Evolutionary conservation across 2,329 filamentous ascomycete species (phyloP).

Genomic region (Cordyceps javanica): DNA sequence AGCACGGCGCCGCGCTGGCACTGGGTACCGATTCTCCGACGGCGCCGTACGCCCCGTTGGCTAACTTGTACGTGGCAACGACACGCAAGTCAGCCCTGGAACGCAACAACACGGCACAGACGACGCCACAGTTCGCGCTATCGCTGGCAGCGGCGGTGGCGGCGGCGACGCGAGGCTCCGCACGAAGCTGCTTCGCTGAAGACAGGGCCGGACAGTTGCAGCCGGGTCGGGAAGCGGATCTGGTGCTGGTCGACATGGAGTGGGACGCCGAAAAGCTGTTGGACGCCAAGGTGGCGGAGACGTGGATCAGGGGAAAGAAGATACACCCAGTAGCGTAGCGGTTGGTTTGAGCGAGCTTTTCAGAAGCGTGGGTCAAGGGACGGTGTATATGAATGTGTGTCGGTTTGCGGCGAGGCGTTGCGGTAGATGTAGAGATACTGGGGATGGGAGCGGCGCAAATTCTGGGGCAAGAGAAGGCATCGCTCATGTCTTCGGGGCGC

Average conservation of each 20-base stretch:
- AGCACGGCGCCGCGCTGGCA: conserved; percentile 47
- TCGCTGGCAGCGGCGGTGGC: conserved; percentile 42
- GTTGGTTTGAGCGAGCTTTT: neutral
- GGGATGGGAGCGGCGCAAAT: too few species aligned
- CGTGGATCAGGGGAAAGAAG: conserved; percentile 44
- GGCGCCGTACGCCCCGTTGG: conserved; percentile 47
- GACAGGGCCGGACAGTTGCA: conserved; percentile 41
- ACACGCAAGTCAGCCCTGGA: conserved; percentile 45
- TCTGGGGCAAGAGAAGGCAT: too few species aligned
- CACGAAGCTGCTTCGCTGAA: conserved; percentile 49
- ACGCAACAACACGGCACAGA: conserved; percentile 24
- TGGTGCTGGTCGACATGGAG: conserved; percentile 40
- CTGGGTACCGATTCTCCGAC: conserved; percentile 56
- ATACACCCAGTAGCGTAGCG: conserved; percentile 19
- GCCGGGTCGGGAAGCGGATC: conserved; percentile 47
- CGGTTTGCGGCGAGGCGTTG: neutral
- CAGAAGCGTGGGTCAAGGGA: neutral
- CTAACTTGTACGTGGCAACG: conserved; percentile 53
- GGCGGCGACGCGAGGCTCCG: conserved; percentile 44
- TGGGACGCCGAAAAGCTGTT: conserved; percentile 43
- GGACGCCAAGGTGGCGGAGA: conserved; percentile 40
- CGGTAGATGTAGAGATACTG: neutral
- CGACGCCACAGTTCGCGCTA: conserved; percentile 45
- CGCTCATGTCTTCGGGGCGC: too few species aligned
- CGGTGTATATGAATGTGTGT: neutral